phyloP scores from a whole-genome alignment of 2,329 filamentous ascomycete genomes.

The Paecilomyces sp. region DNA sequence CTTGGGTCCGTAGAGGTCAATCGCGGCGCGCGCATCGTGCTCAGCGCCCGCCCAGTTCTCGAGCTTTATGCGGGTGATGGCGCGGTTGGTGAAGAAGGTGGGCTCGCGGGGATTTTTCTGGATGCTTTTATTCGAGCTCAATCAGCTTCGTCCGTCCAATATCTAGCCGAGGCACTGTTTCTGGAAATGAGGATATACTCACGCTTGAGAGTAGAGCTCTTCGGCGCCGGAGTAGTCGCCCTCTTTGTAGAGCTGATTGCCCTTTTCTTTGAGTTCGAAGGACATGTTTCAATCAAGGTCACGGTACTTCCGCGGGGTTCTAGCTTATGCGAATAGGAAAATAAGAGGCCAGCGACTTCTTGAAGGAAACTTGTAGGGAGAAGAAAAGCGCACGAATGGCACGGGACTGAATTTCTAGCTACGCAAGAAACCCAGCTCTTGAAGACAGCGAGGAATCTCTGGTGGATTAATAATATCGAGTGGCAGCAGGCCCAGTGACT shows the following conservation, averaged over 20 bases:
- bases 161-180: background rate
- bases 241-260: conserved; percentile 40
- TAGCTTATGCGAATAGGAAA: background rate
- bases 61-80: conserved; percentile 72
- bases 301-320: background rate
- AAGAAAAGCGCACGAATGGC: background rate
- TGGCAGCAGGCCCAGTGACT: background rate
- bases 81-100: conserved; percentile 80
- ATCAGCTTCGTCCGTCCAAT: background rate
- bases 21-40: conserved; percentile 67
- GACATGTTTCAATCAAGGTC: conserved; percentile 18
- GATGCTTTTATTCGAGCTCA: conserved; percentile 47
- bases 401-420: background rate
- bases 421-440: background rate
- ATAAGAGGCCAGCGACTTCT: background rate
- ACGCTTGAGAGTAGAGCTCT: conserved; percentile 42
- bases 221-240: conserved; percentile 39
- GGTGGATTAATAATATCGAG: background rate
- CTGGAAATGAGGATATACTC: conserved; percentile 8
- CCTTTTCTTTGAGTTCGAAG: conserved; percentile 36
- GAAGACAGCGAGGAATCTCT: background rate
- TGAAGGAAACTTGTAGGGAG: background rate
- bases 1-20: conserved; percentile 52
- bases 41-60: conserved; percentile 67
- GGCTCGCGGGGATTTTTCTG: conserved; percentile 70